Evolutionary conservation across 1,139 yeast species (phyloP), one percentile per base, ranked within the genome.

Genomic region (Hansenula sp.): DNA sequence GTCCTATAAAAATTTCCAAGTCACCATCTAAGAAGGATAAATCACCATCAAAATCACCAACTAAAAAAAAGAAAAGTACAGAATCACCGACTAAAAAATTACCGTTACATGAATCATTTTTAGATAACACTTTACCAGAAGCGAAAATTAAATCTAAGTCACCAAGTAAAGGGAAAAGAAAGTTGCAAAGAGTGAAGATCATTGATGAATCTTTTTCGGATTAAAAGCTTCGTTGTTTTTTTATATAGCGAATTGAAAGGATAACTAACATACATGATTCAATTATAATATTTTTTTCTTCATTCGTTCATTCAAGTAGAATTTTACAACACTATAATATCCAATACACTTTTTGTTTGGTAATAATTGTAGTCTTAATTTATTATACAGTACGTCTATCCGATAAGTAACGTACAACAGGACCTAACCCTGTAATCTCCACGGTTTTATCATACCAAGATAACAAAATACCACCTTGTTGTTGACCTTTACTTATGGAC

Each of bases 391-490:
- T 80, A 62, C 94, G 77, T 69, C 96, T 78, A 66, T 91, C 98
- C 40, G 90, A 78, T 67, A 90, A 74, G 65, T 79, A 89, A 57
- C 96, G 81, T 41, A 87, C 86, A 55, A 93, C 84, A 36, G 96
- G 87, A 11, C 96, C 96, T 61, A 86, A 81, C 16, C 98, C 98
- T 13, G 91, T 79, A 36, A 79, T 68, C 50, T 85, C 95, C 34
- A 88, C 83, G 24, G 94, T 79, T 66, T 89, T 90, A 57, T 93
- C 98, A 61, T 85, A 89, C 99, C 99, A 94, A 33, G 82, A 77
- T 59, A 94, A 77, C 57, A 94, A 66, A 44, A 84, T 73, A 39
- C 96, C 96, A 18, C 97, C 96, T 55, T 85, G 90, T 55, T 86
- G 87, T 53, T 90, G 89, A 5, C 94, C 89, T 54, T 81, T 80